phyloP scores from a whole-genome alignment of 805 yeast genomes.

The Kluyveromyces aestuarii region DNA sequence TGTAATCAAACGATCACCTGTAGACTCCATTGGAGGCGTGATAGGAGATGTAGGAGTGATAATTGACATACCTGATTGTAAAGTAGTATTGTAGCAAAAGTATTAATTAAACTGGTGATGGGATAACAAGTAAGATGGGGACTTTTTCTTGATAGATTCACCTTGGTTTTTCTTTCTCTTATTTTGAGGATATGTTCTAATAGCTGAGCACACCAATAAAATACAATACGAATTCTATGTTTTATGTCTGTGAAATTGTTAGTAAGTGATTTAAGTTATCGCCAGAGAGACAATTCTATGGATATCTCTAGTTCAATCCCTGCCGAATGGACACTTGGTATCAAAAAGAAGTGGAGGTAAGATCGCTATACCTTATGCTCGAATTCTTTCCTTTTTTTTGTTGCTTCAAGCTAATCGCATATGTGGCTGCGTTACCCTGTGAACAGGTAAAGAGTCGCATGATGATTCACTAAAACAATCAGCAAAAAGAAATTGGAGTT shows the following conservation, averaged over 20 bases:
- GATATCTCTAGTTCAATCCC: not conserved
- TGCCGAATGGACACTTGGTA: not conserved
- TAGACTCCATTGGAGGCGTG: slow-evolving; percentile 80
- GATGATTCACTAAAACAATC: too few species aligned
- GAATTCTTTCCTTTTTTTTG: not conserved
- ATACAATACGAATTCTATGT: not conserved
- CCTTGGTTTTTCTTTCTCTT: not conserved
- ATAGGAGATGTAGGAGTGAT: slow-evolving; percentile 65
- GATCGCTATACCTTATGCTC: not conserved
- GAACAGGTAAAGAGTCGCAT: not conserved
- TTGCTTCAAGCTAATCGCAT: not conserved
- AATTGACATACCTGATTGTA: slow-evolving; percentile 25
- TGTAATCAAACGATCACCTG: slow-evolving; percentile 75
- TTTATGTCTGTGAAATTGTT: not conserved
- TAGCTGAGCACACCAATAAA: not conserved
- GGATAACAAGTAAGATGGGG: not conserved
- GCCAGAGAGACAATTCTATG: not conserved
- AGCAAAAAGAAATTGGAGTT: too few species aligned
- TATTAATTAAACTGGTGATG: not conserved
- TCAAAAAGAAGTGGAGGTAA: not conserved
- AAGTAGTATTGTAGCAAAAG: not conserved
- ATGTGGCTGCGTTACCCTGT: not conserved
- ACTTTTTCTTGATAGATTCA: not conserved
- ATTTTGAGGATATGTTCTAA: not conserved
- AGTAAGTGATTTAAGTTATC: not conserved